Evolutionary conservation across 2,329 filamentous ascomycete genomes (phyloP), one percentile per base, ranked within the genome.

Genomic region (Aspergillus sp.): DNA sequence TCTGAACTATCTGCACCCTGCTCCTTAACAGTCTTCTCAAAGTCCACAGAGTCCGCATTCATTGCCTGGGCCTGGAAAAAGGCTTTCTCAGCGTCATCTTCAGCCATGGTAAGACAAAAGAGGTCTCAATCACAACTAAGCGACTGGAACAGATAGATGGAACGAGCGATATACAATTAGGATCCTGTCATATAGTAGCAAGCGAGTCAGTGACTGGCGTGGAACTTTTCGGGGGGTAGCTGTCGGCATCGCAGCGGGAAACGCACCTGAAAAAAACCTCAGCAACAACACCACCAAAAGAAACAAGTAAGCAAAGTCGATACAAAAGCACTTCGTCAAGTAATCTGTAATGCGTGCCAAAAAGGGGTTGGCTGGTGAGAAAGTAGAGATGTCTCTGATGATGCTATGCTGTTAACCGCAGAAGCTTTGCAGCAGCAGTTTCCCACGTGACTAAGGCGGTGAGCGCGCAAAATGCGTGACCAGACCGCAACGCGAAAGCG

Each of bases 1-100:
- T 73, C 72, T 60, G 70, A 76, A 67, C 74, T 74, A 68, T 76
- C 75, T 69, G 75, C 67, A 64, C 67, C 72, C 65, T 76, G 73
- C 62, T 71, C 73, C 75, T 77, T 80, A 56, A 72, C 64, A 65
- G 62, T 66, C 62, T 69, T 70, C 5, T 20, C 37, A 54, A 60
- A 57, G 51, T 60, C 52, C 54, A 62, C 59, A 56, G 61, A 64
- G 38, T 69, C 64, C 49, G 66, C 64, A 56, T 73, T 71, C 56
- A 67, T 62, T 47, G 65, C 59, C 65, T 79, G 74, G 38, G 74
- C 71, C 57, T 72, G 66, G 50, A 79, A 72, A 58, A 78, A 79
- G 52, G 75, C 75, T 50, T 72, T 67, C 64, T 80, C 76, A 50
- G 73, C 70, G 58, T 76, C 76, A 64, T 76, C 72, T 58, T 75